These are phyloP conservation scores for Athelia psychrophila DNA, from an alignment of 1,284 basidiomycete genomes.

Conservation along the genomic window DNA sequence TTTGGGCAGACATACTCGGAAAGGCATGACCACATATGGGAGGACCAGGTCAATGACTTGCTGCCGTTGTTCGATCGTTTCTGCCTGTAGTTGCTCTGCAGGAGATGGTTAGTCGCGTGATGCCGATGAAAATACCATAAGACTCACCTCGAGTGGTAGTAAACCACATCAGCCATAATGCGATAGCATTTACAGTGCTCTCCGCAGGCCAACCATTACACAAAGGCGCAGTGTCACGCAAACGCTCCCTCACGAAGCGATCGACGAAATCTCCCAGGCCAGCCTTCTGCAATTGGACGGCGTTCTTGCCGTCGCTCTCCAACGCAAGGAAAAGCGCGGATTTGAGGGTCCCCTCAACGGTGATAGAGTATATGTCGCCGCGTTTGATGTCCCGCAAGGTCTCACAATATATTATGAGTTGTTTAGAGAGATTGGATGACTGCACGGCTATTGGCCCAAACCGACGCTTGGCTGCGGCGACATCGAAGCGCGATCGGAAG, in stretches of 20 bases:
- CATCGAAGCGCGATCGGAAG: slow-evolving; percentile 63
- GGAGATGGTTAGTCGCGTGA: slow-evolving; percentile 1
- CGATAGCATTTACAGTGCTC: slow-evolving; percentile 44
- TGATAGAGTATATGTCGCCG: slow-evolving; percentile 11
- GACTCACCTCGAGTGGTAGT: slow-evolving; percentile 45
- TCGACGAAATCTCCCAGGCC: slow-evolving; percentile 47
- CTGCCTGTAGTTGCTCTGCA: slow-evolving; percentile 45
- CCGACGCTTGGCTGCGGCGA: slow-evolving; percentile 46
- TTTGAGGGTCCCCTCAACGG: slow-evolving; percentile 47
- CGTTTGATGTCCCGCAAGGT: slow-evolving; percentile 40
- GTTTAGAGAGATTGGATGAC: slow-evolving; percentile 34
- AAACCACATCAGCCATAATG: slow-evolving; percentile 66
- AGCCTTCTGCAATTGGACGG: slow-evolving; percentile 53
- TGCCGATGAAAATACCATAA: background rate
- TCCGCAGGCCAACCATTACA: slow-evolving; percentile 57
- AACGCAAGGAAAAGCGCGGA: slow-evolving; percentile 61
- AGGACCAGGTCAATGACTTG: slow-evolving; percentile 49
- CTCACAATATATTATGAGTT: slow-evolving; percentile 43
- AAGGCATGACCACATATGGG: slow-evolving; percentile 54
- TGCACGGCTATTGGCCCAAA: slow-evolving; percentile 37
- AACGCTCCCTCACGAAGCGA: slow-evolving; percentile 37
- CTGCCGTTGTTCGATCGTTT: slow-evolving; percentile 36
- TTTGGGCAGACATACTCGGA: slow-evolving; percentile 37
- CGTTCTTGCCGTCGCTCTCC: slow-evolving; percentile 78
- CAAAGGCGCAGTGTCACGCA: slow-evolving; percentile 35